Conservation (phyloP, 495 filamentous ascomycete species). For the Trichoderma erinaceum region DNA sequence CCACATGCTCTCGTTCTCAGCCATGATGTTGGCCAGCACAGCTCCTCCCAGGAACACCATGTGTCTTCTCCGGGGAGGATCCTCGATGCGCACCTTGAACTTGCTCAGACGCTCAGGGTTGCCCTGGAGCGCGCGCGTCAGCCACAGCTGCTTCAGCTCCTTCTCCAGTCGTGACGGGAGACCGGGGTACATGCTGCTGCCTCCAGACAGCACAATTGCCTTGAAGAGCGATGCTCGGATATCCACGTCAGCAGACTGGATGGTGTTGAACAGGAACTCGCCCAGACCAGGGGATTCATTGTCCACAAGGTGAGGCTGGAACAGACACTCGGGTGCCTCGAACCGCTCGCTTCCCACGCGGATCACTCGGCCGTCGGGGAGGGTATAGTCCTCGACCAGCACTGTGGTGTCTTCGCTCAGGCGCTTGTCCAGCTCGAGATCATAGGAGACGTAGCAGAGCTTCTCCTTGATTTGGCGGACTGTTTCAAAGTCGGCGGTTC, state of each 20-base stretch:
- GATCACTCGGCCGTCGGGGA: slow-evolving; percentile 94
- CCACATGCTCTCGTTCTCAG: slow-evolving; percentile 98
- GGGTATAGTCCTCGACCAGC: slow-evolving; percentile 92
- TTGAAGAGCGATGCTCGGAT: slow-evolving; percentile 90
- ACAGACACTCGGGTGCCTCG: slow-evolving; percentile 95
- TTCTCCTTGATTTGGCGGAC: slow-evolving; percentile 99
- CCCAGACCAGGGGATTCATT: slow-evolving; percentile 96
- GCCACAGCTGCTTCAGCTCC: slow-evolving; percentile 97
- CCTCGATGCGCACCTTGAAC: slow-evolving; percentile 99
- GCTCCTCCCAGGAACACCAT: slow-evolving; percentile 99
- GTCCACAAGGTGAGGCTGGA: slow-evolving; percentile 97
- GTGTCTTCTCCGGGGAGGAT: slow-evolving; percentile 89
- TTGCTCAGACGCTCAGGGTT: slow-evolving; percentile 92
- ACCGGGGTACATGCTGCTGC: slow-evolving; percentile 97
- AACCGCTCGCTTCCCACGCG: slow-evolving; percentile 94
- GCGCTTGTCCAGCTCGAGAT: slow-evolving; percentile 90
- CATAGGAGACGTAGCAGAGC: slow-evolving; percentile 98
- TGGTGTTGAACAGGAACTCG: slow-evolving; percentile 97
- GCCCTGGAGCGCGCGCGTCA: slow-evolving; percentile 80
- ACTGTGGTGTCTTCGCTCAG: slow-evolving; percentile 97
- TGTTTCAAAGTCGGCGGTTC: slow-evolving; percentile 98
- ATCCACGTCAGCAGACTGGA: slow-evolving; percentile 92
- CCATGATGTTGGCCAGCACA: slow-evolving; percentile 96
- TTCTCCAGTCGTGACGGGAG: slow-evolving; percentile 92
- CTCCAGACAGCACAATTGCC: slow-evolving; percentile 92